Evolutionary conservation across 2,329 filamentous ascomycete genomes (phyloP), one percentile per base, ranked within the genome.

Genomic region (Cordyceps javanica): DNA sequence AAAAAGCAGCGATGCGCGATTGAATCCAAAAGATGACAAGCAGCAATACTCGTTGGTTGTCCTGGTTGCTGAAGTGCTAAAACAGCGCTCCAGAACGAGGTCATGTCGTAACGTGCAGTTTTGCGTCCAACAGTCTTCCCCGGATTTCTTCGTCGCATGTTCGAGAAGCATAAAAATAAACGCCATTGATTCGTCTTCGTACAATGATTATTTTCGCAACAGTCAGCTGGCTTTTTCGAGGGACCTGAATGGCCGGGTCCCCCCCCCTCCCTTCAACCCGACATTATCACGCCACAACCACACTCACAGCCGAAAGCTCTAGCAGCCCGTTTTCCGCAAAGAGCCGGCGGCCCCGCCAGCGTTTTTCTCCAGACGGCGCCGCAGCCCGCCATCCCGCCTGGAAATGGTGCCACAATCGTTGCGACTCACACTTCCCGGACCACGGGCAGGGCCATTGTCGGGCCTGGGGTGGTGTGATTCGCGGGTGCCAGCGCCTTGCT

Each of bases 401-500:
- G 36, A 41, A 57, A 41, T 57, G 55, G 55, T 44, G 39, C 55
- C 55, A 57, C 46, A 57, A 36, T 57, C 34, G 32, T 10, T 53
- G 50, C 50, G 36, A 53, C 36, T 53, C 36, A 16, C 44, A 13
- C 25, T 10, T n/a, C 14, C 36, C 0, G 44, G 23, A 32, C n/a
- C 25, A 42, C 13, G 25, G 28, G n/a, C 14, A 21, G 30, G 9
- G 46, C 3, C 46, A 11, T 32, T 13, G 46, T n/a, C n/a, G n/a
- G n/a, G n/a, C n/a, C 11, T n/a, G 5, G 32, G n/a, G 55, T 57
- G 55, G 55, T 57, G 55, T 57, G 55, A 57, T 57, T 44, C 30
- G 32, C 16, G 38, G 36, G 36, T 21, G 51, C 30, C 26, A 10
- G 38, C 26, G 51, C n/a, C 28, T n/a, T 30, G 25, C 38, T 42